Evolutionary conservation across 2,329 filamentous ascomycete genomes (phyloP).

Genomic region (Paraphaeosphaeria sporulosa): DNA sequence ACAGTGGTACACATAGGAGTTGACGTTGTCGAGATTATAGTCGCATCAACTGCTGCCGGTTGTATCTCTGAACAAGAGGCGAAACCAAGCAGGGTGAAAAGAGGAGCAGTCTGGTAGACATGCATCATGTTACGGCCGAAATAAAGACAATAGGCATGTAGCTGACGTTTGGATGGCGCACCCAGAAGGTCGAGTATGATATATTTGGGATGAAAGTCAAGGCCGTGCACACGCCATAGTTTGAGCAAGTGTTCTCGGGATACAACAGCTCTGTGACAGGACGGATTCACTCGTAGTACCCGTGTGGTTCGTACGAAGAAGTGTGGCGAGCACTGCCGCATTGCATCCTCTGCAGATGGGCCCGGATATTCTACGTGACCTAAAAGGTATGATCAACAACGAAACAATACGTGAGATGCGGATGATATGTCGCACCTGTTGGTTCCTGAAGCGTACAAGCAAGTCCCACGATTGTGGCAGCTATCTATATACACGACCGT

Average conservation of each 20-base stretch:
- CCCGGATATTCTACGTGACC: too few relatives aligned
- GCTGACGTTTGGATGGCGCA: too few relatives aligned
- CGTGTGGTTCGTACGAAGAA: background rate
- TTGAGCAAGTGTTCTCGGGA: background rate
- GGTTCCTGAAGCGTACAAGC: too few relatives aligned
- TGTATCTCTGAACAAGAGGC: background rate
- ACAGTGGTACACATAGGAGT: background rate
- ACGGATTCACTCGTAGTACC: background rate
- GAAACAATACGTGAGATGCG: too few relatives aligned
- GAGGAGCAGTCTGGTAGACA: background rate
- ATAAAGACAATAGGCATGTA: background rate
- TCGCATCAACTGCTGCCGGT: background rate
- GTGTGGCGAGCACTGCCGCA: too few relatives aligned
- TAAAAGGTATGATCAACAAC: too few relatives aligned
- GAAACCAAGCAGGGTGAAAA: background rate
- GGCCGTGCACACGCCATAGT: background rate
- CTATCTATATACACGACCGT: background rate
- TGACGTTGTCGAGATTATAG: background rate
- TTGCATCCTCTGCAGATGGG: too few relatives aligned
- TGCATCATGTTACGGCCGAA: background rate
- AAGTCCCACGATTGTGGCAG: background rate
- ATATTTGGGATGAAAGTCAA: background rate
- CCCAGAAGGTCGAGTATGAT: too few relatives aligned
- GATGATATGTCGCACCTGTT: too few relatives aligned
- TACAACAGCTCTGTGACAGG: background rate